Percentiles rank a stretch among this genome's conserved stretches.
phyloP scores from a whole-genome alignment of 208 protist species.

The Acanthamoeba sp. region DNA sequence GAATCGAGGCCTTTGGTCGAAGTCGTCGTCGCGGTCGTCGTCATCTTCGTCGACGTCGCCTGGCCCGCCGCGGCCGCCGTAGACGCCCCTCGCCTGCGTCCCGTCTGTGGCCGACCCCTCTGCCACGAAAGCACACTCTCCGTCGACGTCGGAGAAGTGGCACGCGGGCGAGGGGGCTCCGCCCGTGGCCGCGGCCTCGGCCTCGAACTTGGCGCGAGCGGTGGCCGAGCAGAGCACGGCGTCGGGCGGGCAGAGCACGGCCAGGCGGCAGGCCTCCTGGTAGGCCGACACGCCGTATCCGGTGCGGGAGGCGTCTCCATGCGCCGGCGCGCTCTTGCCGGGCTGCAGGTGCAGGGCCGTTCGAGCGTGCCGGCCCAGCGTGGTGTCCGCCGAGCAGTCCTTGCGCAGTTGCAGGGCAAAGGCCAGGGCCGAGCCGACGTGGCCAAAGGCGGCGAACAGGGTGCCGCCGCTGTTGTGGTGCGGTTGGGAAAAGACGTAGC shows the following conservation, averaged over 20 bases:
- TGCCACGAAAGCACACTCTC: too few species aligned
- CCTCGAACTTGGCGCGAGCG: too few species aligned
- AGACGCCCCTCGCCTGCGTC: too few species aligned
- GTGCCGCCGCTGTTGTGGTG: background rate
- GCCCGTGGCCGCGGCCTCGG: too few species aligned
- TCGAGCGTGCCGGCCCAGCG: too few species aligned
- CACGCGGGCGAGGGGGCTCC: too few species aligned
- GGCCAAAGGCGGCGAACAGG: background rate
- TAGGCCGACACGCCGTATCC: background rate
- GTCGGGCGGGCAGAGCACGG: background rate
- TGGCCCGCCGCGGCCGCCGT: background rate
- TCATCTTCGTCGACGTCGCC: background rate
- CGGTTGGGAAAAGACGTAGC: background rate
- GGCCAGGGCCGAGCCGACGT: background rate
- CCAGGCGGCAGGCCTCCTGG: background rate
- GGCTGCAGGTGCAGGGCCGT: too few species aligned
- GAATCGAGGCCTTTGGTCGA: too few species aligned
- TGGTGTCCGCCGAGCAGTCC: background rate
- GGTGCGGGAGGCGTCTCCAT: background rate
- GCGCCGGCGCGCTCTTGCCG: background rate
- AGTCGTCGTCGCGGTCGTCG: background rate
- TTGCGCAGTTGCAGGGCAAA: background rate
- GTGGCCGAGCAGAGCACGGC: background rate
- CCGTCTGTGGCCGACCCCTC: too few species aligned
- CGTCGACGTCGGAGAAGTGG: too few species aligned